Base-by-base conservation (phyloP, 257 asterid genomes). In the Lantana camara region DNA sequence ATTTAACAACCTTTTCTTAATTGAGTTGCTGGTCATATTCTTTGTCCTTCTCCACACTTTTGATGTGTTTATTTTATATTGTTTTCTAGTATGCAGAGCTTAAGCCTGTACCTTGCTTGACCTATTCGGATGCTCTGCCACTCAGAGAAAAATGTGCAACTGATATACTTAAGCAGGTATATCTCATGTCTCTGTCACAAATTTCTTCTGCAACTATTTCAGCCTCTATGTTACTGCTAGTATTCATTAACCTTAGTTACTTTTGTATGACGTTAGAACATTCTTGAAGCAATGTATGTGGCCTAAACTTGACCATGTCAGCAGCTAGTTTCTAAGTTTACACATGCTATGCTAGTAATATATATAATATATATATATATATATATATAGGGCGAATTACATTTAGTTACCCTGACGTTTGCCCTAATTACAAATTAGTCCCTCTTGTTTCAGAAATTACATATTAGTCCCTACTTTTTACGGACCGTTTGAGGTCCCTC, bases 41-140 rank as follows among this genome's bases (percentile, higher is more conserved):
- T 49, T n/a, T 55, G 53, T 37, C 34, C 7, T 37, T 22, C 63
- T n/a, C 56, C 30, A 40, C 56, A 49, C 50, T 55, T 64, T 37
- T 55, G 21, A 51, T 35, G 63, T 24, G 49, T 16, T 66, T 34
- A 37, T 53, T 48, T 67, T 37, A 17, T 9, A 60, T 35, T 65
- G 57, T 54, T 72, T 72, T 79, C 78, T 80, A 94, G 99, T 94
- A 94, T 75, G 96, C 99, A 40, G 97, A 94, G 83, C 99, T 94
- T 68, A 94, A 90, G 86, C 99, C 99, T 20, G 97, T 90, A 23
- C 96, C 97, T 34, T 90, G 97, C 80, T 40, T 88, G 81, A 90
- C 96, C 59, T 90, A 90, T 73, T 73, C 95, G 21, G 92, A 90
- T 81, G 99, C 99, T 69, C 70, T 69, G 45, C 50, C 60, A 24